Base-by-base conservation (phyloP, 441 rosid genomes). In the Adansonia gregorii region DNA sequence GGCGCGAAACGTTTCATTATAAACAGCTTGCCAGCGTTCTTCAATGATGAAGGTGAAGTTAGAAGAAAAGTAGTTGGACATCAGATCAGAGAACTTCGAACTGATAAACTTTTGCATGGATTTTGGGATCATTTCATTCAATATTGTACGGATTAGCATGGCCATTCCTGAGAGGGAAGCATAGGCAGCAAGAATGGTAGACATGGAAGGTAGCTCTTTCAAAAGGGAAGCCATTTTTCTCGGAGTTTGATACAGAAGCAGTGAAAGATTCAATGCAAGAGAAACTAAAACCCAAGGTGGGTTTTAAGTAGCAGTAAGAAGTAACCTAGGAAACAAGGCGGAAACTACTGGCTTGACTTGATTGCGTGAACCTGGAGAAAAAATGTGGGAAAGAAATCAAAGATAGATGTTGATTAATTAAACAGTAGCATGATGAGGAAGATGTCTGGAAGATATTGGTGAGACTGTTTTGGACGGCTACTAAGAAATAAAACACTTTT, bases 1-100 rank as follows among this genome's bases (percentile, higher is more conserved):
- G 0, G 86, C 85, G 0, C 85, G 79, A 19, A 73, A 86, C 1
- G 84, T 82, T 75, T 86, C 84, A 63, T 82, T 86, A 12, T 52
- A 15, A 59, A 78, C 84, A 9, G 86, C 86, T 31, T 86, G 74
- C 88, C 88, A 83, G 3, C 84, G 81, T 20, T 86, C 86, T 46
- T 86, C 88, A 9, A 86, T 78, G 31, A 83, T 15, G 65, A 82
- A 86, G 31, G 82, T 83, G 81, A 83, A 86, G 17, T 76, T 76
- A 0, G 83, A 74, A 17, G 77, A 73, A 80, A 83, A 80, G 77
- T 63, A 6, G 17, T 3, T n/a, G 15, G 63, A 15, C n/a, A 9
- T 15, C 1, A 71, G n/a, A 5, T 52, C n/a, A 8, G 82, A 70
- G 8, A 72, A 5, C 14, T 74, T 78, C 2, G 63, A 11, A 14